phyloP scores from a whole-genome alignment of 2,329 filamentous ascomycete genomes.

The Lachnellula occidentalis region DNA sequence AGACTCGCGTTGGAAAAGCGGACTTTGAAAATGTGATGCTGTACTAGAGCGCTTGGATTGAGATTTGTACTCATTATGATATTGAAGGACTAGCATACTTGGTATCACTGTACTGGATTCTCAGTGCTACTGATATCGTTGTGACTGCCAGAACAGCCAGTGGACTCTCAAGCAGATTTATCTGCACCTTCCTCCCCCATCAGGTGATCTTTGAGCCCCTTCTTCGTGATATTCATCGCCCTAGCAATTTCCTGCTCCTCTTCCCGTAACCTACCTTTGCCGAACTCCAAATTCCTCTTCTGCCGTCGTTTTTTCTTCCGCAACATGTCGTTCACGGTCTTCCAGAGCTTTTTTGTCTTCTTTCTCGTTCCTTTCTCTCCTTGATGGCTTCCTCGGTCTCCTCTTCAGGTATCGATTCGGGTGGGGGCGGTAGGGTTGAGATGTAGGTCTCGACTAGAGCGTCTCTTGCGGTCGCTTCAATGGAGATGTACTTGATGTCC shows the following conservation, averaged over 20 bases:
- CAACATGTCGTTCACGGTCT: slow-evolving; percentile 57
- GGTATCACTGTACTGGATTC: no score
- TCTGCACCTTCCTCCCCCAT: slow-evolving; percentile 21
- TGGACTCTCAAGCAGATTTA: slow-evolving; percentile 2
- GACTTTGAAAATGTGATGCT: no score
- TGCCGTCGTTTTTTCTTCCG: slow-evolving; percentile 57
- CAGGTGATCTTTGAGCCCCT: slow-evolving; percentile 59
- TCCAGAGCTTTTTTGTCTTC: slow-evolving; percentile 62
- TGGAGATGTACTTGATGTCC: slow-evolving; percentile 65
- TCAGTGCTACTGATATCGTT: no score
- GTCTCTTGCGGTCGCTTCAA: slow-evolving; percentile 57
- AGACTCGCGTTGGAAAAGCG: no score
- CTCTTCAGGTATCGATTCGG: slow-evolving; percentile 39
- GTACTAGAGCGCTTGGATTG: no score
- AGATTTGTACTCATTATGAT: no score
- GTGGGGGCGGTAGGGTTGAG: slow-evolving; percentile 54
- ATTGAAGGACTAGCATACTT: no score
- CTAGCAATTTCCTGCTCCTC: slow-evolving; percentile 63
- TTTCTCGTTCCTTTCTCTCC: slow-evolving; percentile 47
- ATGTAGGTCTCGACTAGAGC: slow-evolving; percentile 62
- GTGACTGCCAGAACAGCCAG: background rate
- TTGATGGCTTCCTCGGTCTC: slow-evolving; percentile 48
- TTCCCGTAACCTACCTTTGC: slow-evolving; percentile 56
- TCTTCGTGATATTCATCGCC: slow-evolving; percentile 64
- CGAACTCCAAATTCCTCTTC: slow-evolving; percentile 52